Conservation (phyloP, 306 rosid genomes). For the Dalbergia oliveri region DNA sequence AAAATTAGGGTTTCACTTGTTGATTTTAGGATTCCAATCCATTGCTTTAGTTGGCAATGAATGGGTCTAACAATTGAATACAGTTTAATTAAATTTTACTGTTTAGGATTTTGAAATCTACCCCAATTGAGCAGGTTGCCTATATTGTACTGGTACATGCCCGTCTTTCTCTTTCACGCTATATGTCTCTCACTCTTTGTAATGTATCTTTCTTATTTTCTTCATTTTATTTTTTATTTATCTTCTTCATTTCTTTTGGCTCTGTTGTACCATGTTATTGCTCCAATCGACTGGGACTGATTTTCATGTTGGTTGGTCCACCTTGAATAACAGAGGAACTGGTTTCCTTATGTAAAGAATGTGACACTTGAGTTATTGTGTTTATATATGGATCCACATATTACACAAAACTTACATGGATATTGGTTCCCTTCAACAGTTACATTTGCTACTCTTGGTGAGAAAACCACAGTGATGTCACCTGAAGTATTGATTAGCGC, state of each 20-base stretch:
- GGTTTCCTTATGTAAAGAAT: constrained; percentile 30
- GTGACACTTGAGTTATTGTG: constrained; percentile 22
- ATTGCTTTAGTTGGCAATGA: constrained; percentile 21
- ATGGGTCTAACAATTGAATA: constrained; percentile 6
- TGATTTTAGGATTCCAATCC: constrained; percentile 20
- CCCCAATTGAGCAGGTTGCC: constrained; percentile 22
- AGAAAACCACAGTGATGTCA: constrained; percentile 97
- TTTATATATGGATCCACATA: constrained; percentile 34
- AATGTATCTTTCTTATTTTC: neutral
- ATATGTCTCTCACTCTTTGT: constrained; percentile 27
- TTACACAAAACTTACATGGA: constrained; percentile 35
- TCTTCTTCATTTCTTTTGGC: constrained; percentile 18
- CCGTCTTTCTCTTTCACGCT: constrained; percentile 13
- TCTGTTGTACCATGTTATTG: constrained; percentile 37
- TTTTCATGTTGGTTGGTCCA: constrained; percentile 26
- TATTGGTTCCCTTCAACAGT: constrained; percentile 63
- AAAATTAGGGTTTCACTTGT: neutral
- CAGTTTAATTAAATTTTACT: neutral
- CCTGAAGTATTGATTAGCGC: constrained; percentile 89
- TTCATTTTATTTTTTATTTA: neutral
- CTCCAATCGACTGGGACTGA: constrained; percentile 25
- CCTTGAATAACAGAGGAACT: constrained; percentile 23
- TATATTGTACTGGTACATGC: constrained; percentile 1
- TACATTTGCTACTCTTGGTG: constrained; percentile 92
- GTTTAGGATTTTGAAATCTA: neutral